Evolutionary conservation across 2,329 filamentous ascomycete genomes (phyloP).

Genomic region (Trichoderma koningii): DNA sequence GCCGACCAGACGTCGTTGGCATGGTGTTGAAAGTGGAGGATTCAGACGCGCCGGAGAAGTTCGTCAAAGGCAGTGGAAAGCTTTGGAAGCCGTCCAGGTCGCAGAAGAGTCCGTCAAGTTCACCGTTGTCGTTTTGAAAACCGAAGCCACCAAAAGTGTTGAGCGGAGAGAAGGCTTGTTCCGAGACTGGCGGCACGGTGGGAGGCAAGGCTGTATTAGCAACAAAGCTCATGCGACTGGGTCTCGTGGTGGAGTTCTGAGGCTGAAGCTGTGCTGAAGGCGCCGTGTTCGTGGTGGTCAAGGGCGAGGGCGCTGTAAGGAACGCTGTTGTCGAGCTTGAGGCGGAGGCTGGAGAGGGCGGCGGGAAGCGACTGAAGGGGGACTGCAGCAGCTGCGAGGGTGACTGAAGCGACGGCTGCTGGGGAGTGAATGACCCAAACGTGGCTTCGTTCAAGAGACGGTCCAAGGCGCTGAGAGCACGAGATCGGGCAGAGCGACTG

Average conservation of each 20-base stretch:
- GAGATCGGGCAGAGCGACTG: background rate
- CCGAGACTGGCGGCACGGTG: conserved; percentile 3
- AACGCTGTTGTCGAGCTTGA: background rate
- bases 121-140: background rate
- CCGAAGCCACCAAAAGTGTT: background rate
- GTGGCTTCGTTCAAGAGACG: background rate
- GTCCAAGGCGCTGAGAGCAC: conserved; percentile 2
- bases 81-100: conserved; percentile 25
- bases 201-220: background rate
- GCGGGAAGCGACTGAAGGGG: background rate
- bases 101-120: conserved; percentile 37
- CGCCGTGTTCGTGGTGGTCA: background rate
- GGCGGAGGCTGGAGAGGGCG: background rate
- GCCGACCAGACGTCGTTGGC: conserved; percentile 30
- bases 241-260: background rate
- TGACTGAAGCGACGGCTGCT: conserved; percentile 9
- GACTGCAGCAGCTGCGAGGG: background rate
- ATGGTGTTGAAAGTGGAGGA: conserved; percentile 36
- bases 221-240: background rate
- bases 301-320: background rate
- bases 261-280: background rate
- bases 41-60: conserved; percentile 35
- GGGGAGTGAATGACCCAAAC: background rate
- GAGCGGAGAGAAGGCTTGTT: background rate
- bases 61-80: conserved; percentile 29